Conservation (phyloP, 805 yeast species). For the Ogataea dorogensis region DNA sequence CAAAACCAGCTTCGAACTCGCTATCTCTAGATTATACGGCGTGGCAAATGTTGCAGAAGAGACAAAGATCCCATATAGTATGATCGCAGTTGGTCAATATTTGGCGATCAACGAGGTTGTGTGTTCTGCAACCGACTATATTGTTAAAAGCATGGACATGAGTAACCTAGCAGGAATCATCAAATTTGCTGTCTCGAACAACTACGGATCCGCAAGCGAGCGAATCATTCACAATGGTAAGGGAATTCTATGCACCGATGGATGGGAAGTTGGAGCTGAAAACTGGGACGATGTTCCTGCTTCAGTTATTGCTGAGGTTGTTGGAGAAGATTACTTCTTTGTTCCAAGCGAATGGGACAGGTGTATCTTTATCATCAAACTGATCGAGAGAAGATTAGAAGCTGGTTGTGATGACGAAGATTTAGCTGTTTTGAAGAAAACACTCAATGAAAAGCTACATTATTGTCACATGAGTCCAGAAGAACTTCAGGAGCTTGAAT, state of each 20-base stretch:
- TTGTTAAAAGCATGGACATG: conserved; percentile 37
- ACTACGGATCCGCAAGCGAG: conserved; percentile 48
- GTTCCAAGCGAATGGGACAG: conserved; percentile 58
- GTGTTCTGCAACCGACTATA: conserved; percentile 40
- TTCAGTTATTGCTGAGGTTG: conserved; percentile 41
- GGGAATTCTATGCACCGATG: conserved; percentile 46
- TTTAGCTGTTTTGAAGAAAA: conserved; percentile 28
- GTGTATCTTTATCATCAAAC: conserved; percentile 43
- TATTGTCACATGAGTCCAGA: conserved; percentile 50
- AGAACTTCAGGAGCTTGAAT: conserved; percentile 44
- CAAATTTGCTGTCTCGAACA: conserved; percentile 41
- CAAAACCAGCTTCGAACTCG: conserved; percentile 47
- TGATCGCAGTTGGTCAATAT: conserved; percentile 52
- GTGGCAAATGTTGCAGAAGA: conserved; percentile 35
- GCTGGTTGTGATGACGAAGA: conserved; percentile 18
- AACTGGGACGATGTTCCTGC: conserved; percentile 49
- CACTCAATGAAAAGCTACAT: conserved; percentile 42
- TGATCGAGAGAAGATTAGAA: conserved; percentile 39
- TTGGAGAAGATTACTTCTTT: conserved; percentile 50
- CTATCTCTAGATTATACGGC: conserved; percentile 48
- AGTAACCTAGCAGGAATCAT: conserved; percentile 37
- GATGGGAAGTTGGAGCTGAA: conserved; percentile 47
- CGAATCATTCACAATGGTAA: conserved; percentile 45
- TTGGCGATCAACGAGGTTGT: conserved; percentile 46
- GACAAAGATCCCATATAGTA: conserved; percentile 36